A percentile compares a stretch with the other conserved stretches of the same genome.
Evolutionary conservation across 371 early-diverging fungal genomes (phyloP).

Genomic region (Apophysomyces sp.): DNA sequence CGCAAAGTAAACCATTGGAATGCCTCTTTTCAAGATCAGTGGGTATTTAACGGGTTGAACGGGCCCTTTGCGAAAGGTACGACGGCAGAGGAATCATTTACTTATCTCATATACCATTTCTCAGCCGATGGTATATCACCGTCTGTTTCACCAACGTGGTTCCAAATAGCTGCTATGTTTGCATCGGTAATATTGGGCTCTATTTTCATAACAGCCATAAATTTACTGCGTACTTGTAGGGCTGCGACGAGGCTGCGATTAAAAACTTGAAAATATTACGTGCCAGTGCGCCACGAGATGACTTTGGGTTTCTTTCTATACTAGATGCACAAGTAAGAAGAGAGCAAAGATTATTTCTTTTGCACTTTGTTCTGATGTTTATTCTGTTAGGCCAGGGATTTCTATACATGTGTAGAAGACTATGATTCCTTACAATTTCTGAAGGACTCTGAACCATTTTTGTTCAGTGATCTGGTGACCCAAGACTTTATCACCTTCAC

Average conservation of each 20-base stretch:
- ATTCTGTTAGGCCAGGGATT: slow-evolving; percentile 17
- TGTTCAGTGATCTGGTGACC: slow-evolving; percentile 20
- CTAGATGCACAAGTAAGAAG: slow-evolving; percentile 26
- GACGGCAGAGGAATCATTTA: not conserved
- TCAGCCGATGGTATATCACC: not conserved
- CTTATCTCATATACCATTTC: not conserved
- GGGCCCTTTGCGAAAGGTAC: slow-evolving; percentile 22
- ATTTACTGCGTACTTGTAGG: slow-evolving; percentile 11
- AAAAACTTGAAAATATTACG: slow-evolving; percentile 15
- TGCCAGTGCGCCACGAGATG: slow-evolving; percentile 8
- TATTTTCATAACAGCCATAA: not conserved
- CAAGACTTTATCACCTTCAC: slow-evolving; percentile 20
- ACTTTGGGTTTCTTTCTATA: slow-evolving; percentile 29
- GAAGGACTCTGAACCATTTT: slow-evolving; percentile 6
- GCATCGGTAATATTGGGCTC: slow-evolving; percentile 21
- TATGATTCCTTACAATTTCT: slow-evolving; percentile 19
- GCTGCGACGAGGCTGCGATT: slow-evolving; percentile 34
- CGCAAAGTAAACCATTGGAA: slow-evolving; percentile 9
- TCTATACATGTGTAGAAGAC: slow-evolving; percentile 34
- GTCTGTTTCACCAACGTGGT: slow-evolving; percentile 22
- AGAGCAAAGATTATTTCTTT: not conserved
- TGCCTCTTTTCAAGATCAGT: slow-evolving; percentile 20
- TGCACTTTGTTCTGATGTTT: not conserved
- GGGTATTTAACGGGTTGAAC: slow-evolving; percentile 25
- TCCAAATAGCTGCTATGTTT: slow-evolving; percentile 35